Evolutionary conservation across 2,329 filamentous ascomycete genomes (phyloP), one percentile per base, ranked within the genome.

Genomic region (Penicillium sp.): DNA sequence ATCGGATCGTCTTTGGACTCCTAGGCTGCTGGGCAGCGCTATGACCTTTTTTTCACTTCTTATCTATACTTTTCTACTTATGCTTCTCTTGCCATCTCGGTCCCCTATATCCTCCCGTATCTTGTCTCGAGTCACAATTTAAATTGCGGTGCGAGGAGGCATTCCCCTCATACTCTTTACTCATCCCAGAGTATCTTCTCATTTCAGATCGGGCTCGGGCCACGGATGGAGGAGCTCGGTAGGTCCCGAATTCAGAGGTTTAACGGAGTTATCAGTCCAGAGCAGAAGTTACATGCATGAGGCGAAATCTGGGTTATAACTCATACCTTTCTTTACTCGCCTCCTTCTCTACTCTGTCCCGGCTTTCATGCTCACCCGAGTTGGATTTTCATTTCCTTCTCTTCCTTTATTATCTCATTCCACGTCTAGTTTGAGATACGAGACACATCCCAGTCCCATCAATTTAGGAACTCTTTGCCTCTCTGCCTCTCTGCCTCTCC

Each of bases 1-100:
- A 23, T 33, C 32, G 23, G 15, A 55, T 12, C 27, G 61, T 26
- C 59, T 44, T 60, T 42, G 24, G 59, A 20, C 27, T n/a, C n/a
- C n/a, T 54, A 17, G 53, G 52, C 34, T 67, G 65, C 39, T 54
- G 50, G 46, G 37, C 54, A 45, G 45, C 49, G 30, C n/a, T 34
- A 3, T n/a, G 24, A 23, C 26, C 40, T 41, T 29, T 44, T 29
- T 44, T 54, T 51, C 48, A 50, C 37, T 53, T 59, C 44, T 54
- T 48, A 54, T 52, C 23, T 47, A 57, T 52, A 55, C 23, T 43
- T 42, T 18, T n/a, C n/a, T 29, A 8, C n/a, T 27, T 45, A 24
- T 21, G 21, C 15, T 8, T 15, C 30, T 36, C 18, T 36, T 23
- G 37, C 21, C 42, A 42, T 44, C 33, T 55, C 41, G 34, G 34